These are phyloP conservation scores for Ballota nigra DNA, from an alignment of 257 asterid genomes.

Conservation along the genomic window DNA sequence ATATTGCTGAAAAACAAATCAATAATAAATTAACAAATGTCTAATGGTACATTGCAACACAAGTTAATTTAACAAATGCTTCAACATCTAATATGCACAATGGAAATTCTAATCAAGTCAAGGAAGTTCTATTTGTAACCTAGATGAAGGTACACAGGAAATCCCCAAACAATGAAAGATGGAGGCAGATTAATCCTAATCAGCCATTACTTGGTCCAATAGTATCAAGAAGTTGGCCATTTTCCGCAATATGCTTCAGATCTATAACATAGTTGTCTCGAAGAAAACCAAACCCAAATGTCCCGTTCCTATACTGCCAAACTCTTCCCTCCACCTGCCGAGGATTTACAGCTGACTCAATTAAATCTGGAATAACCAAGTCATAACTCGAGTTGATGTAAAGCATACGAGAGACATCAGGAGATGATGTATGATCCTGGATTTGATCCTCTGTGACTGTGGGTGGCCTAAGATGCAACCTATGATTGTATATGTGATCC, in stretches of 20 bases:
- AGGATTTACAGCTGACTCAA: conserved; percentile 44
- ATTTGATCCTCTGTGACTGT: conserved; percentile 33
- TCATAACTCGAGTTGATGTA: conserved; percentile 70
- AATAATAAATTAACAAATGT: neutral
- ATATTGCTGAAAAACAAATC: neutral
- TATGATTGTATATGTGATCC: conserved; percentile 47
- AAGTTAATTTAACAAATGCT: neutral
- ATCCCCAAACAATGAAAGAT: conserved; percentile 15
- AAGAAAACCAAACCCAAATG: conserved; percentile 82
- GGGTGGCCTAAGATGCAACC: conserved; percentile 61
- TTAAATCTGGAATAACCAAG: conserved; percentile 66
- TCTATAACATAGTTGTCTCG: conserved; percentile 56
- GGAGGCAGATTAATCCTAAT: neutral
- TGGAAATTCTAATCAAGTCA: conserved; percentile 5
- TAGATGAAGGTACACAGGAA: neutral
- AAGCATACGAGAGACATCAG: conserved; percentile 62
- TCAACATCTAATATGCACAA: conserved; percentile 11
- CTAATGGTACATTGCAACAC: neutral
- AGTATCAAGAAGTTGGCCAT: conserved; percentile 54
- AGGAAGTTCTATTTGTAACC: neutral
- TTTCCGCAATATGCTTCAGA: conserved; percentile 56
- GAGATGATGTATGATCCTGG: conserved; percentile 24
- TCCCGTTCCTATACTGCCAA: conserved; percentile 73
- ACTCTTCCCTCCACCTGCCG: conserved; percentile 71
- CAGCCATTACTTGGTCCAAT: conserved; percentile 32